Base-by-base conservation (phyloP, 345 rosid species). In the Physaria fendleri region DNA sequence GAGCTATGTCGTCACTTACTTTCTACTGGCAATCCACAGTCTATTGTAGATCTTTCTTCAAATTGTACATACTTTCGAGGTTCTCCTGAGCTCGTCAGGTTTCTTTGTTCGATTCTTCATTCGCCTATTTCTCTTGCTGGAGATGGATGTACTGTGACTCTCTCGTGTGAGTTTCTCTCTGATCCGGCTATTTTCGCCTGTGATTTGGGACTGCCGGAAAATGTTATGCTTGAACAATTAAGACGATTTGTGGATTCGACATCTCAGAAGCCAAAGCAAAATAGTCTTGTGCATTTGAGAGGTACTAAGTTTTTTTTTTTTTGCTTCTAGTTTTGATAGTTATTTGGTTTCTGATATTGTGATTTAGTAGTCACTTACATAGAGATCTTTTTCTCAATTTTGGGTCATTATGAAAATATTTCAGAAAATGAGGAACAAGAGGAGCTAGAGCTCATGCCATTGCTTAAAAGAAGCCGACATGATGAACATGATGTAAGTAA, bases 91-190 rank as follows among this genome's bases (percentile, higher is more conserved):
- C 16, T 72, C 53, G 39, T 72, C 2, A 5, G 20, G 3, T 5
- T 4, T 17, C 34, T 72, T 14, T 72, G 72, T 45, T 65, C 68
- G 53, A 66, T 72, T 28, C 76, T 68, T 38, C 39, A 39, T 8
- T 72, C 76, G 0, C 72, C 76, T 24, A 32, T 72, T 8, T 72
- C 76, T 2, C 64, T 72, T 18, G 28, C 72, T 15, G 58, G 24
- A 17, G 57, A 72, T 14, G 56, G 66, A 6, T 22, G 10, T 8
- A 53, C 14, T 25, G 76, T 54, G 16, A 65, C 72, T 52, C 62
- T 65, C 67, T 72, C 76, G 10, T 15, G 5, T 23, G 21, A 18
- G 38, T 47, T 48, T 38, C 72, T 66, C 49, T 53, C 71, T 25
- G 52, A 49, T 51, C 70, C 49, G 53, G 67, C 48, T 4, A 23